Evolutionary conservation across 78 protist genomes (phyloP).

Genomic region (Dictyostelium citrinum): DNA sequence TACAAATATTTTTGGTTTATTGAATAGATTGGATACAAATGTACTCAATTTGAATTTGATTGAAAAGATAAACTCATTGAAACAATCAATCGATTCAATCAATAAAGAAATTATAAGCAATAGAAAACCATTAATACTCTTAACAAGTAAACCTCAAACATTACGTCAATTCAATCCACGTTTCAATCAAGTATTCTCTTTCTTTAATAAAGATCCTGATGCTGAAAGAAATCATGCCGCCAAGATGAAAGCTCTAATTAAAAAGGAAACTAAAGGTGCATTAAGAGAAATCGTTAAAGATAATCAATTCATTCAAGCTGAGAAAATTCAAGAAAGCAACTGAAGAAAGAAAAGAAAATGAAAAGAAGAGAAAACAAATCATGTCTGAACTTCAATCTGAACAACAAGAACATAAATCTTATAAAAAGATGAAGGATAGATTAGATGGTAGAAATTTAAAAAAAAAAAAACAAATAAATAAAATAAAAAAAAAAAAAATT

Average conservation of each 20-base stretch:
- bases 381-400: constrained; percentile 49
- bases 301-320: constrained; percentile 70
- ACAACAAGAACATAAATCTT: constrained; percentile 40
- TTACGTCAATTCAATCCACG: constrained; percentile 43
- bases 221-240: background rate
- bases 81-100: background rate
- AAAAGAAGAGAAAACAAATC: constrained; percentile 15
- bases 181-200: constrained; percentile 22
- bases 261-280: constrained; percentile 77
- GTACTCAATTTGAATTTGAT: background rate
- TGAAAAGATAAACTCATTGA: background rate
- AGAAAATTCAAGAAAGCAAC: constrained; percentile 56
- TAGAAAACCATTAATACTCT: constrained; percentile 46
- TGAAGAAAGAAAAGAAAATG: constrained; percentile 24
- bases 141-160: constrained; percentile 11
- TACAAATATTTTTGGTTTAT: background rate
- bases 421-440: constrained; percentile 58
- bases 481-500: background rate
- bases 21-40: background rate
- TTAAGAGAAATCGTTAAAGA: constrained; percentile 72
- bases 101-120: background rate
- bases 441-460: constrained; percentile 68
- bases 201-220: constrained; percentile 61
- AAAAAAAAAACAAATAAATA: background rate
- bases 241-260: constrained; percentile 33